Conservation (phyloP, 768 basidiomycete genomes). For the Mycena pura region DNA sequence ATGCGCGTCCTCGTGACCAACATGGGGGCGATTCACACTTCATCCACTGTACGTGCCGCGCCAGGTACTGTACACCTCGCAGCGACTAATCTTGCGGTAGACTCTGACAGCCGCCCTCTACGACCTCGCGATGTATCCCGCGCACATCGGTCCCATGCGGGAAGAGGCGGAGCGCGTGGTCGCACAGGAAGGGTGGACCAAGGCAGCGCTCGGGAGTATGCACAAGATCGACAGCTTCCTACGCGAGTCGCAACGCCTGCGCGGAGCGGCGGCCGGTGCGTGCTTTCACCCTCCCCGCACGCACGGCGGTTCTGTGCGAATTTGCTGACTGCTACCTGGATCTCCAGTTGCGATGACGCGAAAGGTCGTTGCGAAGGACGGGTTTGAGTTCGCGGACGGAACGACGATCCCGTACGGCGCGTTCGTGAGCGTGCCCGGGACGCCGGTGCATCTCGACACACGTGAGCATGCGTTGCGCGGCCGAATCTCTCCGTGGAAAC, state of each 20-base stretch:
- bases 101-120: not conserved
- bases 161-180: no score
- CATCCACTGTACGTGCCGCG: not conserved
- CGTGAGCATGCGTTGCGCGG: no score
- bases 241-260: no score
- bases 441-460: not conserved
- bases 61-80: not conserved
- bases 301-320: not conserved
- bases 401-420: not conserved
- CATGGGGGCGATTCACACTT: not conserved
- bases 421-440: not conserved
- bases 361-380: not conserved
- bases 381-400: not conserved
- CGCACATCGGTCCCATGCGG: no score
- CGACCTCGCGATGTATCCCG: not conserved
- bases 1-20: not conserved
- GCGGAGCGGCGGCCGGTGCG: not conserved
- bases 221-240: no score
- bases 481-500: no score
- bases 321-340: no score
- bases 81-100: not conserved
- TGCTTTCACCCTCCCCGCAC: not conserved
- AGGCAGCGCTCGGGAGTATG: no score
- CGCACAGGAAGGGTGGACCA: no score
- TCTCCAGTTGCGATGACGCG: not conserved